Evolutionary conservation across 2,329 filamentous ascomycete species (phyloP).

Genomic region (Samsoniella hepiali): DNA sequence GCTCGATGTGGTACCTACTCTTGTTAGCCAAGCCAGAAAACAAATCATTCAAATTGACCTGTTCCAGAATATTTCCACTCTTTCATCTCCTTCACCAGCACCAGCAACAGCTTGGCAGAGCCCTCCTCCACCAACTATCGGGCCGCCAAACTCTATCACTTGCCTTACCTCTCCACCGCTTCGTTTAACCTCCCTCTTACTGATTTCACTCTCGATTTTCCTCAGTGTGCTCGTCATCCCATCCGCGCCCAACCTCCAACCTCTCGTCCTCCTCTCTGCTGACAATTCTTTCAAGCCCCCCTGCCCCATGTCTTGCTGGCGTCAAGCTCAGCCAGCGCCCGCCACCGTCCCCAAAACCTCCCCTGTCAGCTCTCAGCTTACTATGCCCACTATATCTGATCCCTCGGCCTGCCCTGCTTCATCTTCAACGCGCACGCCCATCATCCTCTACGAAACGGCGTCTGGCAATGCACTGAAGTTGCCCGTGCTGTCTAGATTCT

Average conservation of each 20-base stretch:
- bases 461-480: too few relatives aligned
- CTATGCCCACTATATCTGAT: background rate
- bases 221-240: background rate
- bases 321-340: background rate
- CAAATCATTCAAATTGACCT: too few relatives aligned
- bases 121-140: background rate
- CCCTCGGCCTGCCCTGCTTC: background rate
- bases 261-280: background rate
- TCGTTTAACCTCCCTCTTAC: background rate
- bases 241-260: background rate
- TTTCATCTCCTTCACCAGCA: background rate
- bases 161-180: background rate
- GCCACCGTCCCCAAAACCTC: background rate
- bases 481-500: background rate
- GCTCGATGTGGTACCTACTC: too few relatives aligned
- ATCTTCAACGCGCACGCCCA: background rate
- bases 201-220: background rate
- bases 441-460: background rate
- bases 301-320: background rate
- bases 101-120: background rate
- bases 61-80: too few relatives aligned
- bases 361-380: constrained; percentile 7
- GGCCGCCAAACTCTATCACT: background rate
- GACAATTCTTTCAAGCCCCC: background rate
- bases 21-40: too few relatives aligned